A percentile compares a stretch with the other conserved stretches of the same genome.
These are phyloP conservation scores for Erysimum pusillum DNA, from an alignment of 441 rosid species.

Conservation along the genomic window DNA sequence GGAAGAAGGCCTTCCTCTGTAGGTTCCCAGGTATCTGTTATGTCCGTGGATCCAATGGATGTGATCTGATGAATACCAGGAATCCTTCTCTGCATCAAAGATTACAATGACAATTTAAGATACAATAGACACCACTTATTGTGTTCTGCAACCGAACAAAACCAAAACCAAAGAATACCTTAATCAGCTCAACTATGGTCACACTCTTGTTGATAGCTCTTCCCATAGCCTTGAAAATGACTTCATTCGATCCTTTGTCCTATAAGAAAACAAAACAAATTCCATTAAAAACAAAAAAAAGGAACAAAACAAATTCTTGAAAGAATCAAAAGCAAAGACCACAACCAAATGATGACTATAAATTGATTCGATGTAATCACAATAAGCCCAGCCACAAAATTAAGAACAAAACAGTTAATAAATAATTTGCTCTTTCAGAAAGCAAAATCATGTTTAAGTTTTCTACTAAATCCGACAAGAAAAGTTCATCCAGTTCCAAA, in stretches of 20 bases:
- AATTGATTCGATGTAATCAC: background rate
- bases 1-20: constrained; percentile 84
- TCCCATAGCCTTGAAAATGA: constrained; percentile 85
- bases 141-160: no score
- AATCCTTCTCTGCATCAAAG: constrained; percentile 80
- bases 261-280: constrained; percentile 30
- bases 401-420: background rate
- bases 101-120: no score
- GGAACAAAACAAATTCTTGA: background rate
- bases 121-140: no score
- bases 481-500: background rate
- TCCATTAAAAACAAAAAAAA: background rate
- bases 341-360: background rate
- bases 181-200: constrained; percentile 76
- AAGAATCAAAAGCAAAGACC: background rate
- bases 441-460: background rate
- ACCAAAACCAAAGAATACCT: no score
- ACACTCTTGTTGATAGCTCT: constrained; percentile 90
- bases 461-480: background rate
- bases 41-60: constrained; percentile 70
- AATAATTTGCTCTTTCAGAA: background rate
- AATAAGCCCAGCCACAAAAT: background rate
- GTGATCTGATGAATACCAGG: constrained; percentile 77
- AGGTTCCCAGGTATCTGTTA: constrained; percentile 85
- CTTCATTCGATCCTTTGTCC: constrained; percentile 73